These are phyloP conservation scores for Melampsora occidentalis DNA, from an alignment of 1,284 basidiomycete species.

Conservation along the genomic window DNA sequence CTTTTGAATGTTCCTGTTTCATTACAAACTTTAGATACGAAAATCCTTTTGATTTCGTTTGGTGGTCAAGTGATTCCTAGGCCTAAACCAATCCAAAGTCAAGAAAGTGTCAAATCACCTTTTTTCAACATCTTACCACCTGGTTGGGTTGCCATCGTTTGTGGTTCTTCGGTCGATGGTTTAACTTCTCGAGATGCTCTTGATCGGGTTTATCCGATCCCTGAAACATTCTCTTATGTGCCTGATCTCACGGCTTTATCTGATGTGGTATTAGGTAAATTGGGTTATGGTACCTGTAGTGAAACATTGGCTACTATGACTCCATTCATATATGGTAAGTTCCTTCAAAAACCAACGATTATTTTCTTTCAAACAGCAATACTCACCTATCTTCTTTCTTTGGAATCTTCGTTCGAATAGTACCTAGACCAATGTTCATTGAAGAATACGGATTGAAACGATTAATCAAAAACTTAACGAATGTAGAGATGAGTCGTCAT, in stretches of 20 bases:
- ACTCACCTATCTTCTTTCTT: background rate
- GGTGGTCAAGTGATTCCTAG: conserved; percentile 70
- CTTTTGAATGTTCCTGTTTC: conserved; percentile 63
- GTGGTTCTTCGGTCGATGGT: conserved; percentile 56
- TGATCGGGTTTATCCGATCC: conserved; percentile 14
- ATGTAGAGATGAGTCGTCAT: conserved; percentile 63
- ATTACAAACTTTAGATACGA: conserved; percentile 56
- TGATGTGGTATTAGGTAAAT: conserved; percentile 72
- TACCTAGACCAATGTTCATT: conserved; percentile 71
- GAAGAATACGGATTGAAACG: conserved; percentile 71
- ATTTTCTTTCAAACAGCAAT: conserved; percentile 2
- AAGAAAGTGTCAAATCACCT: conserved; percentile 18
- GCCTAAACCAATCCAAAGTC: conserved; percentile 54
- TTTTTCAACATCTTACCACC: conserved; percentile 59
- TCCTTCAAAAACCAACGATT: too few relatives aligned
- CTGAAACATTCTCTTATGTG: conserved; percentile 72
- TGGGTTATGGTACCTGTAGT: conserved; percentile 55
- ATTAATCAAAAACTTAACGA: conserved; percentile 64
- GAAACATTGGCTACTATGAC: conserved; percentile 49
- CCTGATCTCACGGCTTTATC: conserved; percentile 70
- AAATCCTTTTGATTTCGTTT: conserved; percentile 70
- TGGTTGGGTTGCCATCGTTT: conserved; percentile 72
- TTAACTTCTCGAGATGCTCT: conserved; percentile 62
- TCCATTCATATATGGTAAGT: conserved; percentile 48
- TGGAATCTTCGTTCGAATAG: conserved; percentile 53